Base-by-base conservation (phyloP, 2,329 filamentous ascomycete genomes). In the Elsinoe perseae region DNA sequence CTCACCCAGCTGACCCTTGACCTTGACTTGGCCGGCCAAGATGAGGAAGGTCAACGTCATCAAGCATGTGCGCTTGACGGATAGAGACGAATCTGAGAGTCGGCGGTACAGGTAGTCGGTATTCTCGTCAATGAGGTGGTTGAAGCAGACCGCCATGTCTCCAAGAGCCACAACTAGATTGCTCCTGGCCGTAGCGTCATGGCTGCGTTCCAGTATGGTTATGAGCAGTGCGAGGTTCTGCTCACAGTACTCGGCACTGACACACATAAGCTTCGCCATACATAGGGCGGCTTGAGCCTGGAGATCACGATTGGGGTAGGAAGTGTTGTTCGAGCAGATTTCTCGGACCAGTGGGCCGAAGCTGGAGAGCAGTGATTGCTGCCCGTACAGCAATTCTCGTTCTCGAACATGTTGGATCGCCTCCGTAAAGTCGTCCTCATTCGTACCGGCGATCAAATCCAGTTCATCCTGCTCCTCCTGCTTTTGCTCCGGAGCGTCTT, bases 101-200 rank as follows among this genome's bases (percentile, higher is more conserved):
- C 95, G 84, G 18, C 93, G 85, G 72, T 98, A 98, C 40, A 98
- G 73, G 76, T 97, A 98, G 69, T 98, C 93, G 0, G 93, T 98
- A 71, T 98, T 97, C 73, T 98, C 95, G 67, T 98, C 95, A 64
- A 98, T 96, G 50, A 98, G 81, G 67, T 98, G 93, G 68, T 98
- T 98, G 80, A 98, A 98, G 79, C 91, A 96, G 20, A 98, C 93
- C 0, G 95, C 95, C 93, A 98, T 98, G 68, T 98, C 93, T 36
- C 93, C 93, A 0, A 98, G 82, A 0, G 93, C 92, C 64, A 98
- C 95, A 16, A 98, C 95, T 8, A 95, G 89, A 68, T 98, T 98
- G 64, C 89, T 95, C 53, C 93, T 85, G 36, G 95, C 92, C 16
- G 91, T 95, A 1, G 95, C 87, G 65, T 96, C 89, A 28, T 89